A percentile compares a stretch with the other conserved stretches of the same genome.
Evolutionary conservation across 305 asterid species (phyloP).

Genomic region (Stenogyne calaminthoides): DNA sequence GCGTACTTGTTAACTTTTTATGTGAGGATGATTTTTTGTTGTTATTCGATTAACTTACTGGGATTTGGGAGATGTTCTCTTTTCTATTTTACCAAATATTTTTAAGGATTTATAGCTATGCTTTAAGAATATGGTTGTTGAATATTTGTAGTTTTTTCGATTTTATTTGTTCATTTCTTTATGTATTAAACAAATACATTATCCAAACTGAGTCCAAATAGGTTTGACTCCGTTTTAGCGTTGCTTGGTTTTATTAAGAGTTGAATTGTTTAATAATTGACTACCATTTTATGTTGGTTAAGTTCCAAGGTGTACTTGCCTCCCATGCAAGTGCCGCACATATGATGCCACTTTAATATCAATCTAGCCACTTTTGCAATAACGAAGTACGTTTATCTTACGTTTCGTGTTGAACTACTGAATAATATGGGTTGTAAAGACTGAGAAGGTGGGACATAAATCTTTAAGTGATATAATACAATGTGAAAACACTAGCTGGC

Average conservation of each 20-base stretch:
- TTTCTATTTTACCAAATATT: neutral
- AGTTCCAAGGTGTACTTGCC: neutral
- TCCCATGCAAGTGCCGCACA: conserved; percentile 10
- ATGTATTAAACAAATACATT: neutral
- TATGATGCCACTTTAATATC: neutral
- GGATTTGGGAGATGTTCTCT: too few relatives aligned
- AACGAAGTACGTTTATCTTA: neutral
- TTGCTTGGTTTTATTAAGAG: neutral
- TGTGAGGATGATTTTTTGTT: too few relatives aligned
- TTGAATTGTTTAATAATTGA: neutral
- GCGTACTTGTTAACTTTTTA: neutral
- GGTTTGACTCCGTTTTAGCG: neutral
- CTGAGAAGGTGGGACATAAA: conserved; percentile 18
- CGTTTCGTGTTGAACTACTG: neutral
- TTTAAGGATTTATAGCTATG: neutral
- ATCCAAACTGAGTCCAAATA: neutral
- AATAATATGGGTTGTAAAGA: conserved; percentile 12
- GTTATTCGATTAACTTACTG: too few relatives aligned
- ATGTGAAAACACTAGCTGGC: neutral
- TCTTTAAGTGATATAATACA: neutral
- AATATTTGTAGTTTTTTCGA: neutral
- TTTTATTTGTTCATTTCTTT: neutral
- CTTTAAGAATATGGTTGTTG: neutral
- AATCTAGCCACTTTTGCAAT: neutral
- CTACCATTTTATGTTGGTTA: conserved; percentile 9